Base-by-base conservation (phyloP, 306 rosid genomes). In the Fragaria ananassa region DNA sequence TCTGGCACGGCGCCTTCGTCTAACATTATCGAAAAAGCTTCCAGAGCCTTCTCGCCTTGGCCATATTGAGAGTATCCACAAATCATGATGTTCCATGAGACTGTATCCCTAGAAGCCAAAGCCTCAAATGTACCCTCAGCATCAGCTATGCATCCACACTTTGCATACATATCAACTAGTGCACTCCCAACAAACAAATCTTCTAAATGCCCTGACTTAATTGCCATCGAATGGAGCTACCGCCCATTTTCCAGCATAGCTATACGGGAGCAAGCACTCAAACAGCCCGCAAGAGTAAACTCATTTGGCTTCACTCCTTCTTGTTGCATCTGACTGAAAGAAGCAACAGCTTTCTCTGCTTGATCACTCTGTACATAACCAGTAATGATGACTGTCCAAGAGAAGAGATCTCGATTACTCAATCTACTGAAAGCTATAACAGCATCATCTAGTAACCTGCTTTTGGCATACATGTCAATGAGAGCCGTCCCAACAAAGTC, bases 231-330 rank as follows among this genome's bases (percentile, higher is more conserved):
- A 41, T 84, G 87, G 37, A 84, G 81, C 68, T 80, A 85, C 45
- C 76, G 54, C 68, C 87, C 82, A 68, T 69, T 76, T 53, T 75
- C 82, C 42, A 80, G 66, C 79, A 71, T 49, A 66, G 81, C 51
- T 35, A 78, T 46, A n/a, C 77, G 63, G 14, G 82, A 80, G 76
- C 85, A 80, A 77, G 75, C 81, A 78, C 84, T 80, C 75, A 84
- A 84, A 73, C 83, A 62, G 46, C 85, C 78, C 39, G 76, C 72
- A 9, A 84, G 50, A 13, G 79, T 77, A 73, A 68, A 84, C 58
- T 76, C 81, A 3, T 84, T 84, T 34, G 87, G 84, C 80, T 74
- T 84, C n/a, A 84, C 14, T 46, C 84, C 82, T 77, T 84, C 80
- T 73, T 46, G 56, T 19, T 76, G 87, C 84, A 84, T 77, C 62